Evolutionary conservation across 2,329 filamentous ascomycete species (phyloP), one percentile per base, ranked within the genome.

Genomic region (Penicillium griseofulvum): DNA sequence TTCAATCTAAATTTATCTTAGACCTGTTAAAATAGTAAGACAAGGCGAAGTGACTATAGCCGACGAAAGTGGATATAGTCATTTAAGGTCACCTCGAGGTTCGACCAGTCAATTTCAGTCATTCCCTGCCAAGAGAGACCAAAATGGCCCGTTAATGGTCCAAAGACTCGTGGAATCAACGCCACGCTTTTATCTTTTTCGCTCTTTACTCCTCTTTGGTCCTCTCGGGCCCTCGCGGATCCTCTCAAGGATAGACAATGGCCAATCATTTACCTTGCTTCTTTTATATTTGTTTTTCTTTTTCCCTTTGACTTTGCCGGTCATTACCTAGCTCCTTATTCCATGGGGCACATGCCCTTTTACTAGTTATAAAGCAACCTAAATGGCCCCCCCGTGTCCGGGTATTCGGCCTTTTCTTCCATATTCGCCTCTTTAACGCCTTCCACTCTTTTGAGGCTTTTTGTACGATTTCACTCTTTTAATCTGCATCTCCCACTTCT

Each of bases 291-390:
- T 54, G 51, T 54, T 49, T 54, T 54, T 49, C n/a, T 11, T 29
- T 14, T n/a, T 49, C 16, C 28, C 12, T 68, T 80, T 26, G 29
- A 39, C 11, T 48, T 56, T 34, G 62, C 33, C 36, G 33, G 49
- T 24, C n/a, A 38, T 16, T 55, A 24, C 39, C 17, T 55, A 45
- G 52, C 46, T 42, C 33, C 22, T 24, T 19, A 24, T 47, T 47
- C 26, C 39, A 29, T 45, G 39, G 39, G 24, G 24, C 29, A 48
- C 43, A 47, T 41, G 11, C 36, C 39, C 36, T 31, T 17, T 41
- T 1, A 14, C 29, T 38, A 22, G 19, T 49, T 45, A 55, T 39
- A 54, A 50, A 29, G 24, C 46, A 34, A 38, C 37, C 26, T 45
- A 44, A 41, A 26, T 7, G 24, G 11, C 19, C 37, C 31, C 19